These are phyloP conservation scores for Penicillium maclennaniae DNA, from an alignment of 495 filamentous ascomycete genomes.

Conservation along the genomic window DNA sequence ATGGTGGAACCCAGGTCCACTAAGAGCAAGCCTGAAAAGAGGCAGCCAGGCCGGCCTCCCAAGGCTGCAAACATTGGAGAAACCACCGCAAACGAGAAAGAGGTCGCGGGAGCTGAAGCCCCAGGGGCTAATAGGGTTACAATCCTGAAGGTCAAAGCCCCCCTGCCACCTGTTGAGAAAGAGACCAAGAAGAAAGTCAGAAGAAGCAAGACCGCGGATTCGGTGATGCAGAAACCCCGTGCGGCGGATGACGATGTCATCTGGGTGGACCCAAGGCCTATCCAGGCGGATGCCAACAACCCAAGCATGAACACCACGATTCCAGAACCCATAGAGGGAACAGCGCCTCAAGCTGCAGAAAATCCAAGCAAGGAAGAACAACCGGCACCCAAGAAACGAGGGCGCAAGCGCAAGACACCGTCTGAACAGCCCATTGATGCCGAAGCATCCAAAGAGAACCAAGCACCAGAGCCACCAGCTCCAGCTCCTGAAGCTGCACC, in stretches of 20 bases:
- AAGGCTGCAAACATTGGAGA: constrained; percentile 15
- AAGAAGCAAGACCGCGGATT: constrained; percentile 37
- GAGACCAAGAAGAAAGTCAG: constrained; percentile 37
- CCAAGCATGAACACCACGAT: not conserved
- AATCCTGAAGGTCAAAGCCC: not conserved
- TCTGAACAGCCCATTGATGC: constrained; percentile 12
- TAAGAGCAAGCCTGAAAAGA: constrained; percentile 16
- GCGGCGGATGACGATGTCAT: constrained; percentile 34
- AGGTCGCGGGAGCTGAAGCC: not conserved
- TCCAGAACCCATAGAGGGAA: not conserved
- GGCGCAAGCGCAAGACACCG: constrained; percentile 43
- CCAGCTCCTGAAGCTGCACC: not conserved
- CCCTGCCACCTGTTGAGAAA: constrained; percentile 1
- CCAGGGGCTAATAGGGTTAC: not conserved
- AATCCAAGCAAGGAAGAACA: not conserved
- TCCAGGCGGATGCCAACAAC: constrained; percentile 2
- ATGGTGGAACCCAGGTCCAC: constrained; percentile 3
- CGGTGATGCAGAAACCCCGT: constrained; percentile 23
- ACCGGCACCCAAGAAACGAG: constrained; percentile 40
- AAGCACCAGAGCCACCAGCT: not conserved
- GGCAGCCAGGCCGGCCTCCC: constrained; percentile 19
- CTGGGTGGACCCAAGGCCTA: constrained; percentile 35
- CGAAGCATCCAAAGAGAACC: not conserved
- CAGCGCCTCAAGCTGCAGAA: not conserved
- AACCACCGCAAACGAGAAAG: not conserved